These are phyloP conservation scores for Jacaranda copaia DNA, from an alignment of 257 asterid genomes.

Conservation along the genomic window DNA sequence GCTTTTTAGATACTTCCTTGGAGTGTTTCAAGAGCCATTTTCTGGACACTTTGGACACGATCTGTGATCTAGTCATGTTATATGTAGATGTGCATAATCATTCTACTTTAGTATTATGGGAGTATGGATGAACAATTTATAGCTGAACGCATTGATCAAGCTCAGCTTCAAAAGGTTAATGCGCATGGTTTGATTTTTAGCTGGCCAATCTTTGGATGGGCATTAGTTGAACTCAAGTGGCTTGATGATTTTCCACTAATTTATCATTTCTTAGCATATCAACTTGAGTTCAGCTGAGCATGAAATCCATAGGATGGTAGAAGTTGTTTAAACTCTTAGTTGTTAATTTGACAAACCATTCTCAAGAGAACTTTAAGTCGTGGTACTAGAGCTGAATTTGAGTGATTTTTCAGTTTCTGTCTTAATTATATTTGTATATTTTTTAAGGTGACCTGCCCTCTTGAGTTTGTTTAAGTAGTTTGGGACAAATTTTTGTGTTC, in stretches of 20 bases:
- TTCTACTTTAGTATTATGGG: neutral
- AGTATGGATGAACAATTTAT: constrained; percentile 3
- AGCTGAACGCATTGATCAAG: constrained; percentile 4
- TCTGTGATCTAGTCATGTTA: constrained; percentile 20
- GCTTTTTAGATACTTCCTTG: neutral
- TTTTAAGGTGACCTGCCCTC: neutral
- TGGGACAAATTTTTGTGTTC: neutral
- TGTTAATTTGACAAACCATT: constrained; percentile 1
- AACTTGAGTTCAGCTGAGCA: neutral
- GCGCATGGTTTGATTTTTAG: neutral
- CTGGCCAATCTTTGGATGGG: neutral
- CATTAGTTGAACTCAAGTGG: neutral
- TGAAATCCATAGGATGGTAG: neutral
- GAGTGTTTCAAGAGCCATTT: constrained; percentile 1
- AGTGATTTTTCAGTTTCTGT: neutral
- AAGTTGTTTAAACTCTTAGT: neutral
- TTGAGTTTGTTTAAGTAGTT: constrained; percentile 2
- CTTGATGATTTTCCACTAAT: neutral
- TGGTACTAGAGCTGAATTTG: neutral
- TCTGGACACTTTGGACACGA: constrained; percentile 23
- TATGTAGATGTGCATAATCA: neutral
- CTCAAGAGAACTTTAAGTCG: neutral
- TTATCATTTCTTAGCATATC: constrained; percentile 12
- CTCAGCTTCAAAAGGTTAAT: constrained; percentile 19
- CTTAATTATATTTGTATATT: neutral